phyloP scores from a whole-genome alignment of 306 rosid species.

The Acmispon strigosus region DNA sequence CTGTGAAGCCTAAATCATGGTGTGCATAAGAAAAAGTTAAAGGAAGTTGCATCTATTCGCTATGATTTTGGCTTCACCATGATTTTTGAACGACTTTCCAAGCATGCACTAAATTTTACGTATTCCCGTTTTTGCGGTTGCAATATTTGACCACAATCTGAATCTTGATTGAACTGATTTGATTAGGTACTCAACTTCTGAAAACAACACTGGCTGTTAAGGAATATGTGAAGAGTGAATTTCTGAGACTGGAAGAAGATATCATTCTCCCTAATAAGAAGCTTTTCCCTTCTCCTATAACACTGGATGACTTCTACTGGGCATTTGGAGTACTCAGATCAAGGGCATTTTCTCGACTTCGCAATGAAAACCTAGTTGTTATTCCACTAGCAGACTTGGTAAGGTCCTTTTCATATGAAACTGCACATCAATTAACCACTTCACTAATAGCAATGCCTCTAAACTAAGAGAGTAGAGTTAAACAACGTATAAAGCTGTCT shows the following conservation, averaged over 20 bases:
- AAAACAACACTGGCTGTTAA: slow-evolving; percentile 73
- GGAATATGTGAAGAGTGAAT: slow-evolving; percentile 75
- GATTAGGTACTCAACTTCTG: slow-evolving; percentile 90
- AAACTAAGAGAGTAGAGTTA: not conserved
- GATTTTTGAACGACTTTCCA: too few relatives aligned
- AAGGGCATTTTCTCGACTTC: slow-evolving; percentile 88
- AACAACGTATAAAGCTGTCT: not conserved
- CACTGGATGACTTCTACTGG: slow-evolving; percentile 92
- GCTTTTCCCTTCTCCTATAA: slow-evolving; percentile 72
- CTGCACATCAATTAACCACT: not conserved
- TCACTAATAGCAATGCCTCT: not conserved
- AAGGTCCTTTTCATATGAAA: slow-evolving; percentile 28
- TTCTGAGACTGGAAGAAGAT: slow-evolving; percentile 65
- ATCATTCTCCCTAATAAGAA: slow-evolving; percentile 62
- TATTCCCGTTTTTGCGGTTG: not conserved
- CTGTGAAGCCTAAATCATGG: too few relatives aligned
- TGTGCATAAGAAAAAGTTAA: too few relatives aligned
- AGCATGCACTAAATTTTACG: not conserved
- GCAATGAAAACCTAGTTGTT: slow-evolving; percentile 73
- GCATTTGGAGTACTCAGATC: slow-evolving; percentile 96
- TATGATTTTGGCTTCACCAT: too few relatives aligned
- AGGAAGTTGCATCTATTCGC: too few relatives aligned
- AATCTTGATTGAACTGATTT: slow-evolving; percentile 16
- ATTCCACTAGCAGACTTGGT: slow-evolving; percentile 89
- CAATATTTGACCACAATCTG: not conserved